phyloP scores from a whole-genome alignment of 768 basidiomycete genomes.

The Lanmaoa rubissima region DNA sequence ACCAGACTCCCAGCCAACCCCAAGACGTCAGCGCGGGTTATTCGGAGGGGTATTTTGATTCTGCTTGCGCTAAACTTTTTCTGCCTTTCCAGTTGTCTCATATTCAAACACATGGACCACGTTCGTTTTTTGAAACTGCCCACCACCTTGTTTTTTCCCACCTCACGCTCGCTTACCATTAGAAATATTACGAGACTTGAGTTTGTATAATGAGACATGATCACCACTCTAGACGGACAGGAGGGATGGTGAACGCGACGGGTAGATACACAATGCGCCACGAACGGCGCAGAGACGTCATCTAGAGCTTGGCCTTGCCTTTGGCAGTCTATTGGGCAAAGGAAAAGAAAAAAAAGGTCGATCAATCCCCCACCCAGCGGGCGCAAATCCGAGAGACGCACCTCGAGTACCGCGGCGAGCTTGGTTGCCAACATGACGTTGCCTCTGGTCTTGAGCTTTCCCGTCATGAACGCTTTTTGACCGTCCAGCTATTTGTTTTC shows the following conservation, averaged over 20 bases:
- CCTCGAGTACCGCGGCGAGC: slow-evolving; percentile 81
- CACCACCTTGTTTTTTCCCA: neutral
- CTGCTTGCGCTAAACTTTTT: slow-evolving; percentile 2
- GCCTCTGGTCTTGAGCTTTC: slow-evolving; percentile 87
- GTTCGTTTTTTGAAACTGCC: slow-evolving; percentile 4
- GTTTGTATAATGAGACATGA: slow-evolving; percentile 18
- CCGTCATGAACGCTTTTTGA: slow-evolving; percentile 96
- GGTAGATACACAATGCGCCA: neutral
- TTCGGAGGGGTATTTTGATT: slow-evolving; percentile 76
- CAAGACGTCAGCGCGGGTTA: slow-evolving; percentile 73
- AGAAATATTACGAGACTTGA: neutral
- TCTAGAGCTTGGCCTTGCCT: slow-evolving; percentile 43
- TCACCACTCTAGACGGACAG: slow-evolving; percentile 1
- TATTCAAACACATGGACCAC: slow-evolving; percentile 4
- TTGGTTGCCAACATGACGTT: slow-evolving; percentile 96
- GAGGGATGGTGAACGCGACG: too few relatives aligned
- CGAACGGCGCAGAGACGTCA: neutral
- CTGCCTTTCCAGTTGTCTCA: neutral
- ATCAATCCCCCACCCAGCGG: neutral
- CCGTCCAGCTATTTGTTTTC: slow-evolving; percentile 60
- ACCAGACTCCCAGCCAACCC: slow-evolving; percentile 71
- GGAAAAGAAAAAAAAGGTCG: too few relatives aligned
- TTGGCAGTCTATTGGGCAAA: slow-evolving; percentile 29
- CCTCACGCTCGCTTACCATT: neutral
- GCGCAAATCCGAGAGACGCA: slow-evolving; percentile 24